Evolutionary conservation across 2,329 filamentous ascomycete species (phyloP), one percentile per base, ranked within the genome.

Genomic region (Aureobasidium sp.): DNA sequence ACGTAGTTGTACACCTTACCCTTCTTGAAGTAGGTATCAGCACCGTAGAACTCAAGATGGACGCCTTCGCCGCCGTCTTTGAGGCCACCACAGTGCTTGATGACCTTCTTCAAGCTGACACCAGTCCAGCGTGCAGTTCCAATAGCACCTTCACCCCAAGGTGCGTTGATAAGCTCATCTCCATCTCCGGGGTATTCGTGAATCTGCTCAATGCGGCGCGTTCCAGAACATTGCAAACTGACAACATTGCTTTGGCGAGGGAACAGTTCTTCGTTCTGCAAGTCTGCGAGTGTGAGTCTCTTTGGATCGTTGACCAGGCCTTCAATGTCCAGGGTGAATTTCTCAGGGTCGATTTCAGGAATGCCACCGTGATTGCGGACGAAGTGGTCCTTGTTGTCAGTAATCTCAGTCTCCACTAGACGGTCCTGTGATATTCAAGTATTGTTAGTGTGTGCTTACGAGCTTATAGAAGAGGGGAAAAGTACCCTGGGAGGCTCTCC

Each of bases 1-100:
- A 82, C 77, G 67, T 89, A 90, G 71, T 90, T 90, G 74, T 82
- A 83, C 0, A 81, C 78, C 48, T 87, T 74, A 17, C 81, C 79
- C 55, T 85, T 82, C 71, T 90, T 90, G 77, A 90, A 87, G 68
- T 90, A 90, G 0, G 86, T 88, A 63, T 90, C 88, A 0, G 84
- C 86, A 0, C 87, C 87, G 63, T 83, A 85, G 53, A 90, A 81
- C 66, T 90, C 87, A 13, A 90, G 71, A 65, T 90, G 85, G 63
- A 67, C 66, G 43, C 59, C 63, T 36, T 84, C 81, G 0, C 78
- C 84, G 1, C 77, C 75, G 0, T 78, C 73, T 27, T 75, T 70
- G 1, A 88, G 73, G 0, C 87, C 87, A 2, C 87, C 87, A 63
- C 87, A 90, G 63, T 84, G 75, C 66, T 89, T 88, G 71, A 90